Evolutionary conservation across 352 stramenopile species (phyloP), one percentile per base, ranked within the genome.

Genomic region (Lagenidium sp.): DNA sequence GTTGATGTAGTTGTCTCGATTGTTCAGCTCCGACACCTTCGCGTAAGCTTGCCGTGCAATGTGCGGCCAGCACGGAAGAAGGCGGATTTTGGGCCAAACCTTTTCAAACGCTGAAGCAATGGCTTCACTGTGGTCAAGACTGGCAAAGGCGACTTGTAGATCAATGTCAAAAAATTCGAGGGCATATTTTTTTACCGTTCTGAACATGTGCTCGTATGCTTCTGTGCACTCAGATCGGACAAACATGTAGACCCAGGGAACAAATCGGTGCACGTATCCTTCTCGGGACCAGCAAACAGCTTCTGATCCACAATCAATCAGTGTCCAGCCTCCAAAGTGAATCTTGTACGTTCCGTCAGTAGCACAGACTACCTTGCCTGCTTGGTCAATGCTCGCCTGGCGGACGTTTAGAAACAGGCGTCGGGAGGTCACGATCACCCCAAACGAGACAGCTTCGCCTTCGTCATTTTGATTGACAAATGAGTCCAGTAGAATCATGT

Each of bases 121-220:
- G 6, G 44, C 44, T 20, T 52, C 44, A 3, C 25, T 40, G 22
- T 52, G 44, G 22, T 52, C 44, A 6, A 52, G 15, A 15, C 36
- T 45, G 6, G 4, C 44, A 20, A 26, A 52, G 6, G 11, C 19
- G 6, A 44, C 16, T 10, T n/a, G 6, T 2, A 50, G 12, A 22
- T 50, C 23, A 2, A 50, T 13, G 11, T 37, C 32, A 16, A 43
- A 40, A 20, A 50, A 44, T 18, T n/a, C 22, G 8, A n/a, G 18
- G 22, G 44, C 44, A 10, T n/a, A n/a, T n/a, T n/a, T n/a, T n/a
- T n/a, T n/a, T n/a, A n/a, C n/a, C n/a, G n/a, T n/a, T n/a, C n/a
- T n/a, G 28, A 32, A 32, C 28, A 32, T 32, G 8, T 15, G 28
- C 8, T 8, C 8, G 28, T 32, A 32, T 8, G 28, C 28, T 13